Percentiles rank a stretch among this genome's conserved stretches.
Conservation (phyloP, 352 stramenopile species). For the Pythium guiyangense region DNA sequence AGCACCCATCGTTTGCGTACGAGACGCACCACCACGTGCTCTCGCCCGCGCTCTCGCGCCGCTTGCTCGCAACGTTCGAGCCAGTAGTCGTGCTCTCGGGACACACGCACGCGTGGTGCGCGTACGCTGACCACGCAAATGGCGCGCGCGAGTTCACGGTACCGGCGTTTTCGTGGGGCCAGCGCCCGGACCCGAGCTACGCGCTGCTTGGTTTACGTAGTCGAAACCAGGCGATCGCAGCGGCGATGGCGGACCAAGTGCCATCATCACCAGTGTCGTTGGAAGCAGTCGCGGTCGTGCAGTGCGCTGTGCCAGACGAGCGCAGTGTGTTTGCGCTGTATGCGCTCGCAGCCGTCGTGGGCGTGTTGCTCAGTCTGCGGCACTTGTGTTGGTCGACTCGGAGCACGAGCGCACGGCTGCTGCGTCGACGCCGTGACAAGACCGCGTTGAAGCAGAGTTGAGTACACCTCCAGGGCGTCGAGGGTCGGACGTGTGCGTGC, state of each 20-base stretch:
- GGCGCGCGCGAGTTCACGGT: constrained; percentile 54
- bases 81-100: constrained; percentile 61
- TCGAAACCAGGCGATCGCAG: background rate
- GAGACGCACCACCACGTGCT: constrained; percentile 64
- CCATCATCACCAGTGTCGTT: background rate
- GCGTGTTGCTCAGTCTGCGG: background rate
- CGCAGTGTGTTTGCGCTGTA: background rate
- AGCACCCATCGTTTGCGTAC: constrained; percentile 64
- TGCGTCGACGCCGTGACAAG: background rate
- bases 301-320: background rate
- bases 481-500: background rate
- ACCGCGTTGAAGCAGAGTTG: constrained; percentile 1
- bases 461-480: background rate
- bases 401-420: background rate
- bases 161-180: constrained; percentile 73
- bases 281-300: background rate
- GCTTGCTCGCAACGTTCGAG: constrained; percentile 41
- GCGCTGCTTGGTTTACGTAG: constrained; percentile 32
- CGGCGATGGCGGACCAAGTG: background rate
- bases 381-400: background rate
- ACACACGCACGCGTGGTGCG: constrained; percentile 73
- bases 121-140: constrained; percentile 24
- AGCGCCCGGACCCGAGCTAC: constrained; percentile 78
- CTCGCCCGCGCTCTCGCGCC: constrained; percentile 40
- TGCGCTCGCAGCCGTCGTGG: background rate